A percentile compares a stretch with the other conserved stretches of the same genome.
These are phyloP conservation scores for Fistulina hepatica DNA, from an alignment of 1,284 basidiomycete species.

Conservation along the genomic window DNA sequence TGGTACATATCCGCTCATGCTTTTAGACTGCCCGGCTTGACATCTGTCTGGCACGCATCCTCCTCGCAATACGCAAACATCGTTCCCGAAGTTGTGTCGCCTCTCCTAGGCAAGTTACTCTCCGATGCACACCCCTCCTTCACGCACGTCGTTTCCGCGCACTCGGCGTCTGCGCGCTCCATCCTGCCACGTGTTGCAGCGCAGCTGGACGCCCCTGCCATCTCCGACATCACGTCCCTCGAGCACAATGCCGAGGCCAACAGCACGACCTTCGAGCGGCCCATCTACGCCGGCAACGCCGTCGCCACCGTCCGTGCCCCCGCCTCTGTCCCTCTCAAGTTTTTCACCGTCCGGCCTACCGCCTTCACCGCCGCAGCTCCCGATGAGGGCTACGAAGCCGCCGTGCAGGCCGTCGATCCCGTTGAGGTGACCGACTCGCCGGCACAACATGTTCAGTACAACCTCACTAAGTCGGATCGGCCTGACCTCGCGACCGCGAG, in stretches of 20 bases:
- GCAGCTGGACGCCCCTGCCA: slow-evolving; percentile 71
- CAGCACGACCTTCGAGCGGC: slow-evolving; percentile 76
- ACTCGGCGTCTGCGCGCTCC: slow-evolving; percentile 52
- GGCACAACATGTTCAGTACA: slow-evolving; percentile 76
- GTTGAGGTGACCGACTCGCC: slow-evolving; percentile 51
- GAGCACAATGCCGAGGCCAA: slow-evolving; percentile 66
- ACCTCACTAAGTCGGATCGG: slow-evolving; percentile 83
- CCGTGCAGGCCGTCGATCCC: slow-evolving; percentile 53
- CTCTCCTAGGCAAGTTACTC: slow-evolving; percentile 45
- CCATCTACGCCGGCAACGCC: slow-evolving; percentile 98
- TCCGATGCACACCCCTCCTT: slow-evolving; percentile 43
- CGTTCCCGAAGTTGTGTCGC: slow-evolving; percentile 41
- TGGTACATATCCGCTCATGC: slow-evolving; percentile 17
- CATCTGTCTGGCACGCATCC: slow-evolving; percentile 37
- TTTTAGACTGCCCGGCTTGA: slow-evolving; percentile 37
- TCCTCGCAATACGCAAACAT: slow-evolving; percentile 41
- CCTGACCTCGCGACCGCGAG: slow-evolving; percentile 87
- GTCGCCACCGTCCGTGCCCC: slow-evolving; percentile 85
- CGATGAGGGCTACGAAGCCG: slow-evolving; percentile 39
- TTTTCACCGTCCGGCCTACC: slow-evolving; percentile 94
- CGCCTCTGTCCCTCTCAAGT: slow-evolving; percentile 68
- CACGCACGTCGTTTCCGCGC: slow-evolving; percentile 79
- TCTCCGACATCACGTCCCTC: slow-evolving; percentile 86
- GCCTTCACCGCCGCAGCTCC: slow-evolving; percentile 72
- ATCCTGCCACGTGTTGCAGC: slow-evolving; percentile 82